Evolutionary conservation across 306 rosid species (phyloP).

Genomic region (Urtica urens): DNA sequence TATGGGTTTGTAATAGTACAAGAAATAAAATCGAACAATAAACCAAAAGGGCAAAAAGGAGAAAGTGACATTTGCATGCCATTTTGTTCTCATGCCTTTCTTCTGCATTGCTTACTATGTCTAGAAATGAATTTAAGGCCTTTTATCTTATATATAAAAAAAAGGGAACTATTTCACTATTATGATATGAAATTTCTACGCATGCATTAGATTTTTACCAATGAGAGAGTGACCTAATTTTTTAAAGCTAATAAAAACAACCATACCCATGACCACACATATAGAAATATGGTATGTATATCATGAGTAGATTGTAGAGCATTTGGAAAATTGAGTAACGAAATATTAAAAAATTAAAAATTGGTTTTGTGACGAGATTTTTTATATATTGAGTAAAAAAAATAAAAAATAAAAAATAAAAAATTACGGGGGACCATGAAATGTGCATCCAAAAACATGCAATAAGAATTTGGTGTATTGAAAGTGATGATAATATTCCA

Average conservation of each 20-base stretch:
- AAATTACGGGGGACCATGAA: background rate
- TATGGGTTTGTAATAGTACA: background rate
- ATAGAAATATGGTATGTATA: too few relatives aligned
- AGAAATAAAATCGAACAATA: background rate
- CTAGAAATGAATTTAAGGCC: background rate
- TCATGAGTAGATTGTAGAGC: too few relatives aligned
- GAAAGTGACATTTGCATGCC: background rate
- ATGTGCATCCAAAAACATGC: background rate
- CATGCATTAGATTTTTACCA: too few relatives aligned
- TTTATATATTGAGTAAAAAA: background rate
- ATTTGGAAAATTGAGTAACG: too few relatives aligned
- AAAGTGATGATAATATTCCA: background rate
- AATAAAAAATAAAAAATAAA: background rate
- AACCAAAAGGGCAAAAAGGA: background rate
- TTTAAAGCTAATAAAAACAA: too few relatives aligned
- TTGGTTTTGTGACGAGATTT: too few relatives aligned
- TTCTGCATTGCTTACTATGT: background rate
- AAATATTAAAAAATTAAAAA: too few relatives aligned
- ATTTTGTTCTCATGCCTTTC: too few relatives aligned
- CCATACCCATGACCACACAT: too few relatives aligned
- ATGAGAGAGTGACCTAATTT: too few relatives aligned
- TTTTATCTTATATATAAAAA: background rate
- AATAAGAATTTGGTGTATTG: constrained; percentile 1
- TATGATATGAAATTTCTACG: too few relatives aligned
- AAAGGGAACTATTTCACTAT: too few relatives aligned